These are phyloP conservation scores for Starmerella vaccinii DNA, from an alignment of 805 yeast genomes.

Conservation along the genomic window DNA sequence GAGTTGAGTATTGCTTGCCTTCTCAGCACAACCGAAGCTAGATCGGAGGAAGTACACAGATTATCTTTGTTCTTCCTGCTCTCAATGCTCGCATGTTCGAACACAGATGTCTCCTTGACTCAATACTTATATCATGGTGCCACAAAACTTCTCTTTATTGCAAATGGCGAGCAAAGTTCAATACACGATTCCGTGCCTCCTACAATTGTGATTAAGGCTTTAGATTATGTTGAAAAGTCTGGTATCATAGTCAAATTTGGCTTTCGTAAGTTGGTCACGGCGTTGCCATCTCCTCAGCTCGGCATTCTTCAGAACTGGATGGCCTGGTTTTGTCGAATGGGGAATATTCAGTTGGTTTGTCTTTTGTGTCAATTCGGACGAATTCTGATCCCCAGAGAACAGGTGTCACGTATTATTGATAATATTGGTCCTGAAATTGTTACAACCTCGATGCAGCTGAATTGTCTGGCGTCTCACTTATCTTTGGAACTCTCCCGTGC, in stretches of 20 bases:
- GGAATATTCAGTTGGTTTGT: not conserved
- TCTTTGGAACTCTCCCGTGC: not conserved
- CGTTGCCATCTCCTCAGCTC: not conserved
- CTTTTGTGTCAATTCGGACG: not conserved
- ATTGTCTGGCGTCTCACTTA: not conserved
- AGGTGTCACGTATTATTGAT: not conserved
- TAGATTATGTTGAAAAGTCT: not conserved
- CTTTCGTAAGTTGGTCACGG: not conserved
- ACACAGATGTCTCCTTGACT: too few species aligned
- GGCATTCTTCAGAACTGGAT: not conserved
- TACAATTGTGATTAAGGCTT: not conserved
- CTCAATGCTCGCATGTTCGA: not conserved
- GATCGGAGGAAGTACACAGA: too few species aligned
- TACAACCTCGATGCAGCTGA: not conserved
- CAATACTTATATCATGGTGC: too few species aligned
- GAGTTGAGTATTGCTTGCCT: too few species aligned
- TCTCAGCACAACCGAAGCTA: too few species aligned
- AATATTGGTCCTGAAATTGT: not conserved
- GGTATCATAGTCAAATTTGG: not conserved
- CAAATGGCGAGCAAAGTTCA: too few species aligned
- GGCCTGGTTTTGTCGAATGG: not conserved
- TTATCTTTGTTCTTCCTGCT: not conserved
- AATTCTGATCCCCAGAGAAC: not conserved
- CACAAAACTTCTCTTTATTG: too few species aligned
- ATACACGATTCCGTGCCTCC: too few species aligned